Percentiles rank a stretch among this genome's conserved stretches.
Evolutionary conservation across 1,284 basidiomycete species (phyloP).

Genomic region (Bondarzewia mesenterica): DNA sequence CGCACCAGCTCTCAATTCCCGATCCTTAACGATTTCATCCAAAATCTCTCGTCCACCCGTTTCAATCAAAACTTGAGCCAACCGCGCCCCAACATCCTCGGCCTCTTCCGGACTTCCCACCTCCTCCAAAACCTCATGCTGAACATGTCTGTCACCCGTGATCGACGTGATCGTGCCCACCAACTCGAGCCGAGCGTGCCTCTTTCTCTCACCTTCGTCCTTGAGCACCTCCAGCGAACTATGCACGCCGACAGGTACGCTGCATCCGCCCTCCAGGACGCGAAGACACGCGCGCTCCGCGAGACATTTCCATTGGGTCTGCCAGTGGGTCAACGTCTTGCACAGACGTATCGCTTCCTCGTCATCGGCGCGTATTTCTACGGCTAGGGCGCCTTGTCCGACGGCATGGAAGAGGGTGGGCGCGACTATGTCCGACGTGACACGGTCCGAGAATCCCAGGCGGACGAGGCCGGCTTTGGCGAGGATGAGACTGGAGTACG

Average conservation of each 20-base stretch:
- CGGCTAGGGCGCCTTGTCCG: conserved; percentile 86
- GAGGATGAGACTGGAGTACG: conserved; percentile 86
- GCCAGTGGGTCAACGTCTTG: conserved; percentile 62
- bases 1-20: conserved; percentile 46
- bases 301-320: conserved; percentile 66
- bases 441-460: conserved; percentile 67
- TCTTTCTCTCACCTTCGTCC: conserved; percentile 17
- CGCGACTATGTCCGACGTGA: conserved; percentile 70
- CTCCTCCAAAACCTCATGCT: conserved; percentile 50
- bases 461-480: conserved; percentile 93
- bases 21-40: conserved; percentile 68
- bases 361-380: conserved; percentile 82
- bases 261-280: conserved; percentile 93
- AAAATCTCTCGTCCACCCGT: conserved; percentile 72
- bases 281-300: conserved; percentile 86
- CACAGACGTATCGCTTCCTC: conserved; percentile 54
- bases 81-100: conserved; percentile 55
- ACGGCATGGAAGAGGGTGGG: conserved; percentile 86
- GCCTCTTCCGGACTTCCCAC: conserved; percentile 54
- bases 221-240: conserved; percentile 36
- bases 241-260: conserved; percentile 90
- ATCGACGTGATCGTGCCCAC: conserved; percentile 78
- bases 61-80: conserved; percentile 59
- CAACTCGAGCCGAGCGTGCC: conserved; percentile 43
- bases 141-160: conserved; percentile 63